These are phyloP conservation scores for Leccinum disarticulatum DNA, from an alignment of 768 basidiomycete species.

Conservation along the genomic window DNA sequence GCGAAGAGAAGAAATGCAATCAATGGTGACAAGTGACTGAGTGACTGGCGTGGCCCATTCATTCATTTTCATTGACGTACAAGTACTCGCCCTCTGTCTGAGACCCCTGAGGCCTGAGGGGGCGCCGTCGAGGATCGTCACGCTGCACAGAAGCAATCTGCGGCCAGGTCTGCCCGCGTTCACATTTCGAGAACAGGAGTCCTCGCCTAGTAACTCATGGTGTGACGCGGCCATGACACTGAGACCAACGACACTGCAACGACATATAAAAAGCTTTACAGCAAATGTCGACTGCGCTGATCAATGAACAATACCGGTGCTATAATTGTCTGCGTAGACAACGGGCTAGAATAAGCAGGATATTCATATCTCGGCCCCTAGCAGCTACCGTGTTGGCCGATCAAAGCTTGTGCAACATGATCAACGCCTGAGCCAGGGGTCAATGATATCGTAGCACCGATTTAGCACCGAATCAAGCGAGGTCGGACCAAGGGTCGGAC, in stretches of 20 bases:
- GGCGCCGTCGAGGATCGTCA: background rate
- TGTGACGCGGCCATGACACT: background rate
- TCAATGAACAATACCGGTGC: background rate
- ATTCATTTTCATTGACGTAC: background rate
- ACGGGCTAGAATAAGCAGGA: background rate
- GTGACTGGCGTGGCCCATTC: no score
- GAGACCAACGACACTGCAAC: background rate
- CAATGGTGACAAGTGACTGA: background rate
- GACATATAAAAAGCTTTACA: background rate
- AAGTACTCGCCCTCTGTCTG: background rate
- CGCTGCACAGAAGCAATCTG: background rate
- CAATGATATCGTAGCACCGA: background rate
- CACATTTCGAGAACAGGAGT: background rate
- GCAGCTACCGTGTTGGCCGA: background rate
- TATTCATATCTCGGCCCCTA: slow-evolving; percentile 13
- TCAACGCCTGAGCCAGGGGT: background rate
- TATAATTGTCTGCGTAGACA: background rate
- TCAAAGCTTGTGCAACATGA: background rate
- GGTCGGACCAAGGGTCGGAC: background rate
- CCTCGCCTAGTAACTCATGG: background rate
- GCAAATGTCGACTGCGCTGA: background rate
- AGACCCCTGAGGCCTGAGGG: background rate
- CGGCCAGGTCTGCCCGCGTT: slow-evolving; percentile 10
- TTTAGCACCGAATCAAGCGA: background rate
- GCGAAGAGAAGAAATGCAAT: background rate